A percentile compares a stretch with the other conserved stretches of the same genome.
Evolutionary conservation across 1,284 basidiomycete species (phyloP).

Genomic region (Microbotryum saponariae): DNA sequence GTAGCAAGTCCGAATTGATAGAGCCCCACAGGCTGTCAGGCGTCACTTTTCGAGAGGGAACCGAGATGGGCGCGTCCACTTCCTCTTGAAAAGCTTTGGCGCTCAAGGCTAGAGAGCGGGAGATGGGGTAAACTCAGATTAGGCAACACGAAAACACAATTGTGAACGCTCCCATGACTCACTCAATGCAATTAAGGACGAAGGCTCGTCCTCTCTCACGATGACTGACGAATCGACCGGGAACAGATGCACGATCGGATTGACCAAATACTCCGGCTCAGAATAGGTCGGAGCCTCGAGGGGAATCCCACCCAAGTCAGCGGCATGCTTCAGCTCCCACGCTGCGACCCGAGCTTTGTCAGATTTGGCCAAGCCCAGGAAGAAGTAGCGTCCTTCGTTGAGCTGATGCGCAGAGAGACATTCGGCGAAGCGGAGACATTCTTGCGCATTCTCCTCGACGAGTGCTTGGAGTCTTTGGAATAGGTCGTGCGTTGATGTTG

Average conservation of each 20-base stretch:
- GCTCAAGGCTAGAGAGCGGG: constrained; percentile 9
- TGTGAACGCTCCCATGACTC: not conserved
- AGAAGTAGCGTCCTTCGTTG: constrained; percentile 11
- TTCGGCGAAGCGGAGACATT: not conserved
- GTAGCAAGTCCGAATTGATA: constrained; percentile 1
- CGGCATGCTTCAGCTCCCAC: constrained; percentile 22
- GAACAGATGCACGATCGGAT: constrained; percentile 10
- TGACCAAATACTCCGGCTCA: constrained; percentile 15
- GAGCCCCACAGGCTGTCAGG: not conserved
- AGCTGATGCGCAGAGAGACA: not conserved
- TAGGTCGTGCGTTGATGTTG: not conserved
- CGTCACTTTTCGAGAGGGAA: constrained; percentile 6
- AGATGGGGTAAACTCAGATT: no score
- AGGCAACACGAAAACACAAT: no score
- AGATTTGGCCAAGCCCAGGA: constrained; percentile 4
- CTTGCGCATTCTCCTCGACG: not conserved
- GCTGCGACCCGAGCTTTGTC: constrained; percentile 7
- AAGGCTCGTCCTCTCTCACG: constrained; percentile 19
- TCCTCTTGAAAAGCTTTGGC: constrained; percentile 13
- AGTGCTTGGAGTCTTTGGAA: not conserved
- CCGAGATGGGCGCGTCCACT: not conserved
- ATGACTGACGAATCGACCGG: constrained; percentile 16
- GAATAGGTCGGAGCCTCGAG: not conserved
- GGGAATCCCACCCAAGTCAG: not conserved
- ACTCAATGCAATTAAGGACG: constrained; percentile 21